These are phyloP conservation scores for Paraconiothyrium sp. DNA, from an alignment of 2,329 filamentous ascomycete species.

Conservation along the genomic window DNA sequence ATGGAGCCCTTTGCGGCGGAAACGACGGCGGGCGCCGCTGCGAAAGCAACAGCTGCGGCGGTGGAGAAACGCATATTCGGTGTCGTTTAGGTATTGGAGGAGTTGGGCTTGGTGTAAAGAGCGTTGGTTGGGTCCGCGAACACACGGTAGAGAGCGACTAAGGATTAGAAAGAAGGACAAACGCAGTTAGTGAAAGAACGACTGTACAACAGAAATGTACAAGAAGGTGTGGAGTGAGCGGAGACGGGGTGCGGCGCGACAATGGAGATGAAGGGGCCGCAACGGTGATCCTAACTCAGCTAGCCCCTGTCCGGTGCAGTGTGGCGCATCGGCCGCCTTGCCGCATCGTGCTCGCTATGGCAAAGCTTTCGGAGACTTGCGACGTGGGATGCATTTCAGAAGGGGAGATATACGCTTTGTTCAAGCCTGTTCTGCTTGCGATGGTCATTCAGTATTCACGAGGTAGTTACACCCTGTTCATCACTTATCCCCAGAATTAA, in stretches of 20 bases:
- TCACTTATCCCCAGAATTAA: neutral
- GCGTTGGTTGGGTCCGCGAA: conserved; percentile 19
- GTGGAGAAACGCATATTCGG: conserved; percentile 48
- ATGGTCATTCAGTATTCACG: no score
- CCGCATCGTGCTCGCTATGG: conserved; percentile 6
- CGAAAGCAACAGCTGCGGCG: conserved; percentile 42
- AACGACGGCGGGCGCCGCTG: conserved; percentile 57
- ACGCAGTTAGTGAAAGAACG: conserved; percentile 29
- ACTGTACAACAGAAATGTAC: conserved; percentile 34
- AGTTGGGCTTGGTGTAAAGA: neutral
- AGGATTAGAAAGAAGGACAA: conserved; percentile 23
- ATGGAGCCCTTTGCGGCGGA: conserved; percentile 63
- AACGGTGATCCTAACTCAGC: conserved; percentile 31
- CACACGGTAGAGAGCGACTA: conserved; percentile 21
- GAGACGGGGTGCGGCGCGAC: conserved; percentile 21
- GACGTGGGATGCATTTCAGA: neutral
- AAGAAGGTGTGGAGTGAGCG: conserved; percentile 25
- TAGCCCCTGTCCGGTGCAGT: conserved; percentile 4
- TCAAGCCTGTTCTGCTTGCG: no score
- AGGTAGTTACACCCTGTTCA: neutral
- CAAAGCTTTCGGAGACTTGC: neutral
- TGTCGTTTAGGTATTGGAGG: conserved; percentile 1
- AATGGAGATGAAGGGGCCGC: conserved; percentile 31
- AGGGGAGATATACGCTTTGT: neutral
- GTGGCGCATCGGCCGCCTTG: conserved; percentile 7